Evolutionary conservation across 2,329 filamentous ascomycete species (phyloP).

Genomic region (Exophiala oligosperma): DNA sequence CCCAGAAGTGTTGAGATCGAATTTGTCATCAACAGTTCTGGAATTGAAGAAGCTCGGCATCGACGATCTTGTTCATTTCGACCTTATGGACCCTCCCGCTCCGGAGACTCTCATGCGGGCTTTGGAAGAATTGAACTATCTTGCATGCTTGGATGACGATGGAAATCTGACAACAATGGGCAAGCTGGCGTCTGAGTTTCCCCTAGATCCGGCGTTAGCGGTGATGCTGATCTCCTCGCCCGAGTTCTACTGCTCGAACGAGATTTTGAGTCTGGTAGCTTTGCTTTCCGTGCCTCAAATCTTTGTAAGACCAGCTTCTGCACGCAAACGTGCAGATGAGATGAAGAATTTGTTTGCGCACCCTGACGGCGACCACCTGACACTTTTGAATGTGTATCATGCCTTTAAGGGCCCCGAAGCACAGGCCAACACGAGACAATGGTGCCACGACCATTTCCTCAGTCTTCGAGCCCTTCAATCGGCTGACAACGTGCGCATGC

Average conservation of each 20-base stretch:
- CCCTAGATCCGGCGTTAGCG: conserved; percentile 86
- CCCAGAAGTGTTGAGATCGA: conserved; percentile 91
- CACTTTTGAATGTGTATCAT: conserved; percentile 95
- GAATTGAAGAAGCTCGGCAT: conserved; percentile 97
- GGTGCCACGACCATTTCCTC: conserved; percentile 97
- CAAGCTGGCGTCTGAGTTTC: conserved; percentile 87
- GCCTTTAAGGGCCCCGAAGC: conserved; percentile 80
- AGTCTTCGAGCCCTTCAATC: conserved; percentile 85
- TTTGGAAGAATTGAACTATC: conserved; percentile 94
- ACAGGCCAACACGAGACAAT: conserved; percentile 75
- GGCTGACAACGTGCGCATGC: conserved; percentile 88
- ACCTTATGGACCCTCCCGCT: conserved; percentile 96
- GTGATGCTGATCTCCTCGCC: conserved; percentile 98
- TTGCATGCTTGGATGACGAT: conserved; percentile 94
- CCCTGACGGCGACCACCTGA: conserved; percentile 90
- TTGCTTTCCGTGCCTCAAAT: conserved; percentile 93
- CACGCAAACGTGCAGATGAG: conserved; percentile 89
- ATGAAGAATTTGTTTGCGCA: conserved; percentile 96
- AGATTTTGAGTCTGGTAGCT: conserved; percentile 92
- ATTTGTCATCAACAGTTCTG: conserved; percentile 89
- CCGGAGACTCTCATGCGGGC: conserved; percentile 98
- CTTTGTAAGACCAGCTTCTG: conserved; percentile 81
- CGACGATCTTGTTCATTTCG: conserved; percentile 94
- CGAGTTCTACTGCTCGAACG: conserved; percentile 98
- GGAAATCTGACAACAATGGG: conserved; percentile 87